Conservation (phyloP, 805 yeast species). For the Zygosaccharomyces bisporus region DNA sequence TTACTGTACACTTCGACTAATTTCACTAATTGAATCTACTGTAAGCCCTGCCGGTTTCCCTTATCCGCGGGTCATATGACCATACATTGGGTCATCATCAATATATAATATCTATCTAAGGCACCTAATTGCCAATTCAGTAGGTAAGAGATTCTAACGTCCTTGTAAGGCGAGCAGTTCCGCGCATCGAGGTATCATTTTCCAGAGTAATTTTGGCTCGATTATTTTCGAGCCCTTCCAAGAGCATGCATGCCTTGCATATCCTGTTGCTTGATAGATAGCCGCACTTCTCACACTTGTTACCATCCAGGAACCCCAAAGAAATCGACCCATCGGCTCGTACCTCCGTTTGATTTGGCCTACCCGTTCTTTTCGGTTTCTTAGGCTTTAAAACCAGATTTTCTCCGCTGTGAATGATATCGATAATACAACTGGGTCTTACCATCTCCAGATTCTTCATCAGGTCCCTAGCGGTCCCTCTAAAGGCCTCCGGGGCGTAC, state of each 20-base stretch:
- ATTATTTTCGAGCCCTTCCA: constrained; percentile 77
- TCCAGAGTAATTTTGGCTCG: constrained; percentile 61
- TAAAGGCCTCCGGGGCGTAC: constrained; percentile 96
- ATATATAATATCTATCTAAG: neutral
- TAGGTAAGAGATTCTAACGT: constrained; percentile 63
- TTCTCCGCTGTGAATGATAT: constrained; percentile 93
- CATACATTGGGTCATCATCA: neutral
- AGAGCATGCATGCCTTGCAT: constrained; percentile 88
- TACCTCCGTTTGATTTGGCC: constrained; percentile 45
- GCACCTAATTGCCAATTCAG: constrained; percentile 29
- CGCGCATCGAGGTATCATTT: constrained; percentile 47
- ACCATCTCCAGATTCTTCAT: constrained; percentile 87
- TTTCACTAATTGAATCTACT: neutral
- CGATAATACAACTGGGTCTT: constrained; percentile 89
- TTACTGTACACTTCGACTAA: neutral
- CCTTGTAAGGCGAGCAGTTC: constrained; percentile 60
- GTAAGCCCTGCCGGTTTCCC: too few species aligned
- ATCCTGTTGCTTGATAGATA: constrained; percentile 82
- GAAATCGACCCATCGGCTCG: constrained; percentile 61
- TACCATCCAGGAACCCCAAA: constrained; percentile 55
- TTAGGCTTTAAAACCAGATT: constrained; percentile 62
- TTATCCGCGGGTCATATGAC: constrained; percentile 6
- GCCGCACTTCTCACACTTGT: constrained; percentile 84
- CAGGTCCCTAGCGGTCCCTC: constrained; percentile 94
- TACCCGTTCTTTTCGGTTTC: constrained; percentile 41